Evolutionary conservation across 2,329 filamentous ascomycete genomes (phyloP), one percentile per base, ranked within the genome.

Genomic region (Paraphoma sp.): DNA sequence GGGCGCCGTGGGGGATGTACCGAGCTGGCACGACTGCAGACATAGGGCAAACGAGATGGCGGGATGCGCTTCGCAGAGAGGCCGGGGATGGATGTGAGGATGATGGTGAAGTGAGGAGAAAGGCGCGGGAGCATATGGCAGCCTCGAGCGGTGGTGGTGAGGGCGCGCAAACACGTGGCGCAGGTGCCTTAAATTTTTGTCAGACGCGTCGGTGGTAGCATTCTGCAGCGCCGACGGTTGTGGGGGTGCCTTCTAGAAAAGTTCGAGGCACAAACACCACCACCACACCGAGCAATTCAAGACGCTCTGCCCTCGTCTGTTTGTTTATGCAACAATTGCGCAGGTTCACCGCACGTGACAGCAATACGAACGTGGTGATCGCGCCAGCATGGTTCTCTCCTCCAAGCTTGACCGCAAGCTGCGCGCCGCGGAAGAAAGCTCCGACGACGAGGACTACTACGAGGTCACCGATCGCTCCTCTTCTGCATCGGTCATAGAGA

Each of bases 381-480:
- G 23, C 23, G 9, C 23, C 16, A 16, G 44, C 41, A 77, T 77
- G 73, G 68, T 70, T 17, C 72, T 78, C 16, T 70, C 73, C 16
- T 65, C 64, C 16, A 77, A 72, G 48, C 66, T 78, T 12, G 68
- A 71, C 43, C 75, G 73, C 56, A 75, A 69, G 48, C 60, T 78
- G 45, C 70, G 72, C 7, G 72, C 75, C 3, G 69, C 60, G 8
- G 72, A 76, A 42, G 74, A 75, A 23, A 73, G 72, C 18, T 74
- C 74, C 11, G 76, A 75, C 52, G 70, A 66, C 14, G 74, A 76
- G 47, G 70, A 72, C 14, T 76, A 76, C 57, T 77, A 76, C 48
- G 76, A 77, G 52, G 76, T 77, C 54, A 73, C 75, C 10, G 76
- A 76, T 46, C 68, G 68, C 14, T 78, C 75, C 2, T 78, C 76